phyloP scores from a whole-genome alignment of 495 filamentous ascomycete genomes.

The Usnea hakonensis region DNA sequence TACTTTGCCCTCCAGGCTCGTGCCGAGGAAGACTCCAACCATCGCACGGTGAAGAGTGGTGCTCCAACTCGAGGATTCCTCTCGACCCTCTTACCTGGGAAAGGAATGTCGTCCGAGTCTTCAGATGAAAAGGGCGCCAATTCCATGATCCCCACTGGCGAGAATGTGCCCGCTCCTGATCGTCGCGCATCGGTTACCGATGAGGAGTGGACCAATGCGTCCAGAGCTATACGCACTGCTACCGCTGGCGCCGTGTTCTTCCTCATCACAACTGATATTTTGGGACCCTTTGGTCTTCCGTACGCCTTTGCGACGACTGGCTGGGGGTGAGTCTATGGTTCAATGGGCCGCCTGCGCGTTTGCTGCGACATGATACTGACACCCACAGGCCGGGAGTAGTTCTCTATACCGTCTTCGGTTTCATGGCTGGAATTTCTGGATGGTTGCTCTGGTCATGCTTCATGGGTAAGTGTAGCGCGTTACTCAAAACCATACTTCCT shows the following conservation, averaged over 20 bases:
- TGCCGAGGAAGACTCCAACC: constrained; percentile 6
- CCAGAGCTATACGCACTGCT: constrained; percentile 37
- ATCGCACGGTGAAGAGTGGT: neutral
- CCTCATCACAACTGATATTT: constrained; percentile 54
- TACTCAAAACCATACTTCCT: neutral
- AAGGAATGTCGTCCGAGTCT: neutral
- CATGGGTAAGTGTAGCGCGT: constrained; percentile 45
- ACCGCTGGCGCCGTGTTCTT: constrained; percentile 45
- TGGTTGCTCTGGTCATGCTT: constrained; percentile 52
- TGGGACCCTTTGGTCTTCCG: constrained; percentile 48
- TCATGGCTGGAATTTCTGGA: constrained; percentile 40
- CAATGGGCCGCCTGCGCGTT: neutral
- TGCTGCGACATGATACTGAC: neutral
- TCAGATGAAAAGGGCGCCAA: neutral
- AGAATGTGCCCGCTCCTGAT: constrained; percentile 1
- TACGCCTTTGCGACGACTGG: constrained; percentile 31
- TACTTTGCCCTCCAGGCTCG: constrained; percentile 29
- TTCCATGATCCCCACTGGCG: neutral
- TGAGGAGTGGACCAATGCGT: constrained; percentile 41
- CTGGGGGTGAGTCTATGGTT: constrained; percentile 20
- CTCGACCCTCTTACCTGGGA: constrained; percentile 13
- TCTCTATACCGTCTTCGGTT: constrained; percentile 32
- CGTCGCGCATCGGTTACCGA: constrained; percentile 27
- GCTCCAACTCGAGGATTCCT: constrained; percentile 1
- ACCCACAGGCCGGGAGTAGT: constrained; percentile 24